Base-by-base conservation (phyloP, 2,329 filamentous ascomycete species). In the Apiospora hydei region DNA sequence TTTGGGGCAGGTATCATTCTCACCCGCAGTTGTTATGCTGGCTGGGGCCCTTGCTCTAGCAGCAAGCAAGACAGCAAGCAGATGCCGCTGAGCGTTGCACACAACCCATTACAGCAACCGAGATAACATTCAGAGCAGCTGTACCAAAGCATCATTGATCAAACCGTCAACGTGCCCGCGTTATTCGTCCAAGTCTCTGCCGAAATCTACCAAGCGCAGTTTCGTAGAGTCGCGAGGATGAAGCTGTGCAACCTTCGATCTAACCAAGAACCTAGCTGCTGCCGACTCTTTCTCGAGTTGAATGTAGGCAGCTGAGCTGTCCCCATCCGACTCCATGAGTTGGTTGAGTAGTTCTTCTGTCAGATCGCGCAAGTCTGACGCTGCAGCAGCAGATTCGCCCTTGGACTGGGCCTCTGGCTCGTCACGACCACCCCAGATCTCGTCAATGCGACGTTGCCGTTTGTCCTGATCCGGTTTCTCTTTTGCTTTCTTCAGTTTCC, bases 241-340 rank as follows among this genome's bases (percentile, higher is more conserved):
- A 75, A 92, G 91, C 76, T 90, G 87, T 3, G 91, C 91, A 53
- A 91, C 90, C 77, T 91, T 91, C 49, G 89, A 90, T 71, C 90
- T 83, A 46, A 92, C 88, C 30, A 92, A 82, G 76, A 92, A 92
- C 74, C 90, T 86, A 2, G 88, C 88, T 16, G 89, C 88, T 2
- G 90, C 89, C 66, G 90, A 89, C 77, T 92, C 91, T 71, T 87
- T 85, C 21, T 84, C 76, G n/a, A 92, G 82, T 67, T 84, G 83
- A 67, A 92, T 85, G 77, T 92, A 92, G 1, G 88, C 85, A 21
- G 87, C 85, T 64, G 86, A 86, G 71, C 83, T 87, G 75, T 89
- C 86, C 0, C 88, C 89, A 47, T 83, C 85, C 0, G 88, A 86
- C 71, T 88, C 86, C 67, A 87, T 83, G 18, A 90, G 83, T 72